Conservation (phyloP, 306 rosid species). For the Luffa acutangula region DNA sequence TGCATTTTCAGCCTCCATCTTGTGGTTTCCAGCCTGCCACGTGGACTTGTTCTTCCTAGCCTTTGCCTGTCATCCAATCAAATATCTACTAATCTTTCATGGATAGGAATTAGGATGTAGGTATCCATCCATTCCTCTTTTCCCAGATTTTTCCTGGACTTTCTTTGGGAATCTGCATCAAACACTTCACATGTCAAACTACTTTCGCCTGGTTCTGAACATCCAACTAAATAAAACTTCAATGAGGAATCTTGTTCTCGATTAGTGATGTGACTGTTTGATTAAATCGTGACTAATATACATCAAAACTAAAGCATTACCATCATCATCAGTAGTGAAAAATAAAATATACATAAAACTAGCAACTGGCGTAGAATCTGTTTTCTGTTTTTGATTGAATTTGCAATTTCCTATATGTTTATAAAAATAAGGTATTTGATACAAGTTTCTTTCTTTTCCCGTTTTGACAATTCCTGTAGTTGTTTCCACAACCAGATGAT, state of each 20-base stretch:
- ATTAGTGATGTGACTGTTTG: background rate
- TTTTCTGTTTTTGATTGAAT: background rate
- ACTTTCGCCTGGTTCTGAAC: background rate
- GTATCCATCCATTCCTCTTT: background rate
- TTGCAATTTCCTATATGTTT: background rate
- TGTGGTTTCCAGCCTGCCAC: background rate
- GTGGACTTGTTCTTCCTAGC: background rate
- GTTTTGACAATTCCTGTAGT: background rate
- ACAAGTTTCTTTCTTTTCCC: background rate
- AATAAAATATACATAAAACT: background rate
- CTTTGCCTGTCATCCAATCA: background rate
- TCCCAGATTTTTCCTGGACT: background rate
- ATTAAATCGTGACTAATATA: background rate
- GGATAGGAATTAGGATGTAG: conserved; percentile 1
- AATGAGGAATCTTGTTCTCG: background rate
- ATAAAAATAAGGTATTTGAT: background rate
- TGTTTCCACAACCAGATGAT: background rate
- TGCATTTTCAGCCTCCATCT: background rate
- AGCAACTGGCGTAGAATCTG: background rate
- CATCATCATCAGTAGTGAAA: background rate
- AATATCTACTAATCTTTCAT: background rate
- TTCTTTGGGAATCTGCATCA: conserved; percentile 2
- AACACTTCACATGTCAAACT: conserved; percentile 1
- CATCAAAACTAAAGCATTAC: background rate
- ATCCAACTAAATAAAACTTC: background rate